Evolutionary conservation across 352 stramenopile species (phyloP).

Genomic region (Phytophthora colocasiae): DNA sequence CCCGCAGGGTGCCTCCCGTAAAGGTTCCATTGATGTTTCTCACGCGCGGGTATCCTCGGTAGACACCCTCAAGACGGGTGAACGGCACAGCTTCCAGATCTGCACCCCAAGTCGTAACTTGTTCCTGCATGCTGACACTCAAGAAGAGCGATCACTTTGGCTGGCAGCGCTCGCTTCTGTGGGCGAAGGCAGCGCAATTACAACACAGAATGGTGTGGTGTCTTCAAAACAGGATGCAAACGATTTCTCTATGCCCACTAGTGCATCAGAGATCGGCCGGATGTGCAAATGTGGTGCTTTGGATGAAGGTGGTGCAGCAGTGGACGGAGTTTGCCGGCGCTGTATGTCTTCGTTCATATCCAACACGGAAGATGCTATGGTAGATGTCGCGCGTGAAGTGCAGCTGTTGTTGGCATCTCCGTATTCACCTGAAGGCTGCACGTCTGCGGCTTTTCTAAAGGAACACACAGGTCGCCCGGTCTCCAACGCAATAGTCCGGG

Average conservation of each 20-base stretch:
- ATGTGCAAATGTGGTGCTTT: conserved; percentile 64
- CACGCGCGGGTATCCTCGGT: conserved; percentile 63
- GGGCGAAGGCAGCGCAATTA: conserved; percentile 40
- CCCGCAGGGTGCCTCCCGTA: conserved; percentile 74
- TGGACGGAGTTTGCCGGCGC: conserved; percentile 63
- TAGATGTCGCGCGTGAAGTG: conserved; percentile 81
- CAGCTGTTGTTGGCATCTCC: conserved; percentile 85
- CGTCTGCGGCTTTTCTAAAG: conserved; percentile 75
- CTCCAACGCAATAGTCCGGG: conserved; percentile 57
- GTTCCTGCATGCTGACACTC: conserved; percentile 82
- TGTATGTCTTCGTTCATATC: conserved; percentile 86
- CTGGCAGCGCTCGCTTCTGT: conserved; percentile 74
- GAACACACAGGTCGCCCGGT: conserved; percentile 59
- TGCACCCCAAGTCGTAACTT: conserved; percentile 64
- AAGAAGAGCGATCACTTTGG: conserved; percentile 87
- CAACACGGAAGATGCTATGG: conserved; percentile 75
- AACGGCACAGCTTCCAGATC: conserved; percentile 85
- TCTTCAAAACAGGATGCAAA: conserved; percentile 26
- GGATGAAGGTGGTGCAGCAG: conserved; percentile 30
- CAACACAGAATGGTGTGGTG: conserved; percentile 23
- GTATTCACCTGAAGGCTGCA: conserved; percentile 86
- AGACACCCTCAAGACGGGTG: conserved; percentile 84
- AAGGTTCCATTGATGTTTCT: conserved; percentile 73
- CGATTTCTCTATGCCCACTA: conserved; percentile 39
- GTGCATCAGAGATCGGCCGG: conserved; percentile 50